Base-by-base conservation (phyloP, 2,329 filamentous ascomycete species). In the Cladophialophora chaetospira region DNA sequence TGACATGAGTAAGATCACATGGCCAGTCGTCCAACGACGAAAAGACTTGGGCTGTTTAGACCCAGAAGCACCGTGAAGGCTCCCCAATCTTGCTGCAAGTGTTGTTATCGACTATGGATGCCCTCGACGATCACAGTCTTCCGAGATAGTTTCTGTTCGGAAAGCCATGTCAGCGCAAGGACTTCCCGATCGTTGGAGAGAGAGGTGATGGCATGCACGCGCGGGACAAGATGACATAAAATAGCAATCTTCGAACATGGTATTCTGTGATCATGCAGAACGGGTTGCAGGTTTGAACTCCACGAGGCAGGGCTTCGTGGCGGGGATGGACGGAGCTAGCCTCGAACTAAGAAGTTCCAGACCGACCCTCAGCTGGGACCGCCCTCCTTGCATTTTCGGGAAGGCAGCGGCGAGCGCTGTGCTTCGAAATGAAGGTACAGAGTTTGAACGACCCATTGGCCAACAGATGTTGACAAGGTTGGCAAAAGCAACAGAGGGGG, bases 1-100 rank as follows among this genome's bases (percentile, higher is more conserved):
- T 43, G 60, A 62, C 60, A 62, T 62, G 60, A 53, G 50, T 55
- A 36, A 53, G 36, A 53, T 62, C 47, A 62, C 60, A 60, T 62
- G 49, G 53, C 53, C 53, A 28, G 42, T 23, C 42, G 25, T 19
- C 46, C 25, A 26, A 53, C 11, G 4, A 21, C 23, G 26, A 10
- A 25, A 46, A 11, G 15, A 23, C n/a, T n/a, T n/a, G n/a, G 49
- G 23, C 19, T 40, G 28, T 21, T 40, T 21, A 23, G 23, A 44
- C 38, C 11, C 40, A 11, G 49, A 25, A 25, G 35, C 5, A 23
- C 23, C 11, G 35, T 47, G 23, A 17, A 40, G 38, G 35, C 21
- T 47, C 28, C 15, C 31, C n/a, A 49, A 35, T 13, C n/a, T n/a
- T 28, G 13, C 4, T 26, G 42, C 19, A 44, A 44, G 21, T 13